These are phyloP conservation scores for Acacia pycnantha DNA, from an alignment of 331 rosid species.

Conservation along the genomic window DNA sequence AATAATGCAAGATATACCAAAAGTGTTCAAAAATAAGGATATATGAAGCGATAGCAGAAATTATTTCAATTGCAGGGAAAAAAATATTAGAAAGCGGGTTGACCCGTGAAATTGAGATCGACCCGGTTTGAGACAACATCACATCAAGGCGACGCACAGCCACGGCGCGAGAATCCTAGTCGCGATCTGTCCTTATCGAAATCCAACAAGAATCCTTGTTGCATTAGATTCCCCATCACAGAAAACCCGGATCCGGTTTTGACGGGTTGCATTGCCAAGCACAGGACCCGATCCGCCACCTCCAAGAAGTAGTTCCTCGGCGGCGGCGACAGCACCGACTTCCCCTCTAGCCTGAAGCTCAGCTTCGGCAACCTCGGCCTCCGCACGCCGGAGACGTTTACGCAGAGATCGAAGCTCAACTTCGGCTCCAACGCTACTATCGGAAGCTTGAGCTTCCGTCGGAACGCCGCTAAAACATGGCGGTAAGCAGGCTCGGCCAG, in stretches of 20 bases:
- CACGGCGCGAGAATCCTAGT: conserved; percentile 82
- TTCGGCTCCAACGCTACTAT: conserved; percentile 6
- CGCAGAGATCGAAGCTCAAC: conserved; percentile 64
- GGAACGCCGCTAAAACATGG: conserved; percentile 43
- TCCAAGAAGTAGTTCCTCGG: conserved; percentile 61
- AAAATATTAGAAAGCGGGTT: neutral
- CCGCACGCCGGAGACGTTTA: conserved; percentile 47
- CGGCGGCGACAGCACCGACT: conserved; percentile 59
- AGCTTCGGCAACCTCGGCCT: conserved; percentile 49
- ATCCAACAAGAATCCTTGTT: conserved; percentile 78
- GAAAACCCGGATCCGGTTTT: conserved; percentile 53
- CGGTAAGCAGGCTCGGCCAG: conserved; percentile 53
- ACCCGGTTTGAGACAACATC: conserved; percentile 8
- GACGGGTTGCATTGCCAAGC: conserved; percentile 68
- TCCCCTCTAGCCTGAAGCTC: conserved; percentile 48
- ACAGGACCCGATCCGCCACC: conserved; percentile 48
- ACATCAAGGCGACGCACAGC: conserved; percentile 57
- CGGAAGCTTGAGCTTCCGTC: conserved; percentile 35
- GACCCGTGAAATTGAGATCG: neutral
- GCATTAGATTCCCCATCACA: conserved; percentile 83
- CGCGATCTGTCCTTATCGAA: conserved; percentile 61
- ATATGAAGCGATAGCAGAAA: neutral
- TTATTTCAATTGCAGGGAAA: neutral
- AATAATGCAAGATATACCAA: neutral
- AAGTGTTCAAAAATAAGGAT: neutral